Evolutionary conservation across 2,329 filamentous ascomycete genomes (phyloP).

Genomic region (Karstenula rhodostoma): DNA sequence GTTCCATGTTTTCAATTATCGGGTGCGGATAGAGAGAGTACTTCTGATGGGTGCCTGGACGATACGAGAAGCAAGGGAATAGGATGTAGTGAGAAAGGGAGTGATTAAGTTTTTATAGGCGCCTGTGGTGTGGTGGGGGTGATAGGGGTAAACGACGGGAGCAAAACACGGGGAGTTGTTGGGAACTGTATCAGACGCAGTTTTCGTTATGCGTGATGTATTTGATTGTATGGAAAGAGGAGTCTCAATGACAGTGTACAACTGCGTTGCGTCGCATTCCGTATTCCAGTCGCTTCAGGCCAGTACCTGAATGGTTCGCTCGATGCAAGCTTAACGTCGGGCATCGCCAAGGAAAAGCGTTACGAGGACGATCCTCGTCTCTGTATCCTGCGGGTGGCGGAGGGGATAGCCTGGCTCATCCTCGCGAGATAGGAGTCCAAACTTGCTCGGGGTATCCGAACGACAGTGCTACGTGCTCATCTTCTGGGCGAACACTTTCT

Average conservation of each 20-base stretch:
- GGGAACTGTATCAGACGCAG: neutral
- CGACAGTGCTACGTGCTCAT: neutral
- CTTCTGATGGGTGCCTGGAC: no score
- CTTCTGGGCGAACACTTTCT: neutral
- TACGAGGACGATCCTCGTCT: neutral
- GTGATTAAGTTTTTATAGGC: no score
- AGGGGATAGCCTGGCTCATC: neutral
- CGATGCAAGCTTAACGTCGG: neutral
- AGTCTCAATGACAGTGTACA: slow-evolving; percentile 5
- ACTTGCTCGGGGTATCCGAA: neutral
- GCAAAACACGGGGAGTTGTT: no score
- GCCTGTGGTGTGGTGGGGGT: no score
- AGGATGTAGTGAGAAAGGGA: no score
- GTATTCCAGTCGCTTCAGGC: neutral
- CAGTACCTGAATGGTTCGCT: neutral
- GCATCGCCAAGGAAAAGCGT: neutral
- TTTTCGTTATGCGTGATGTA: neutral
- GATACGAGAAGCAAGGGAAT: no score
- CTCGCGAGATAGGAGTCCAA: neutral
- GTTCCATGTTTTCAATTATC: no score
- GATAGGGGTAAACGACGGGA: no score
- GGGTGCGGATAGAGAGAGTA: no score
- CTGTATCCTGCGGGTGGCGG: neutral
- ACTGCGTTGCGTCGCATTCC: neutral
- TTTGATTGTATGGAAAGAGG: neutral